A percentile compares a stretch with the other conserved stretches of the same genome.
These are phyloP conservation scores for Glycine tomentella DNA, from an alignment of 306 rosid genomes.

Conservation along the genomic window DNA sequence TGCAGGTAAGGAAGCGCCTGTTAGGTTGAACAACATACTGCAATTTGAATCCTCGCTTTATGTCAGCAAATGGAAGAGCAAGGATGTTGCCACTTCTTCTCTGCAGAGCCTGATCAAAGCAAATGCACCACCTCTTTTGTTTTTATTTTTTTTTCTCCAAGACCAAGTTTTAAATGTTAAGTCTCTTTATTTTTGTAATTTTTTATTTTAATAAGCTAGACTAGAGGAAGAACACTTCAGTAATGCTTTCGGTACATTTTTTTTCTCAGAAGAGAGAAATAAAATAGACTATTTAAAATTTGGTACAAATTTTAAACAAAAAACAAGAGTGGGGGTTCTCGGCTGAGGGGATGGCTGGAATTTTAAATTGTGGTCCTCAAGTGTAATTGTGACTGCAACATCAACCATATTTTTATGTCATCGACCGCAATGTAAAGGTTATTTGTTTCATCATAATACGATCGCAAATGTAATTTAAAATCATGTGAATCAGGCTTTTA, in stretches of 20 bases:
- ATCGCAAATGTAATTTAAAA: too few relatives aligned
- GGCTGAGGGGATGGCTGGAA: too few relatives aligned
- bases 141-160: background rate
- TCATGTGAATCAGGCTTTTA: too few relatives aligned
- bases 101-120: too few relatives aligned
- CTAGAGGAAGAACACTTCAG: background rate
- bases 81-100: too few relatives aligned
- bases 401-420: too few relatives aligned
- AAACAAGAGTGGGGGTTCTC: too few relatives aligned
- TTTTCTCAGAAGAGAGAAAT: slow-evolving; percentile 12
- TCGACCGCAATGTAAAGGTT: too few relatives aligned
- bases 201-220: background rate
- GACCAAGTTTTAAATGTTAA: background rate
- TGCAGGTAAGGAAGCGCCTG: slow-evolving; percentile 49
- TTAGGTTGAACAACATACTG: slow-evolving; percentile 13
- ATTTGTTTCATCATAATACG: too few relatives aligned
- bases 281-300: background rate
- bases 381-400: too few relatives aligned
- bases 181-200: background rate
- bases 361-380: too few relatives aligned
- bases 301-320: too few relatives aligned
- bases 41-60: background rate
- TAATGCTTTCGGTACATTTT: background rate
- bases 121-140: background rate
- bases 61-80: slow-evolving; percentile 17